Conservation (phyloP, 2,329 filamentous ascomycete species). For the Neonectria magnoliae region DNA sequence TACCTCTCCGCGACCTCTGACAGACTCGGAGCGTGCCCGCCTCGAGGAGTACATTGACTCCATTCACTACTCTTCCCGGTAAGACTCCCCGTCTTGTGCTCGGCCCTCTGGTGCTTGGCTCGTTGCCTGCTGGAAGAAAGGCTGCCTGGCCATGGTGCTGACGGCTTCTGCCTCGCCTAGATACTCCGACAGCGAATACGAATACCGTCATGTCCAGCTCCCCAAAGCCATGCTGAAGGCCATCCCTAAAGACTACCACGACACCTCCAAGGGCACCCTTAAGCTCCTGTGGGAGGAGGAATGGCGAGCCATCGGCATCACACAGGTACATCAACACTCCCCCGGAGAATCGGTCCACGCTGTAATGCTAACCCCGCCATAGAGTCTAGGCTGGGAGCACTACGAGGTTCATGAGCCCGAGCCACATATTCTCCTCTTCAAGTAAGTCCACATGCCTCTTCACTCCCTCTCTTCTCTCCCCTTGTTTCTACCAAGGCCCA, state of each 20-base stretch:
- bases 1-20: slow-evolving; percentile 81
- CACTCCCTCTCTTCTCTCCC: neutral
- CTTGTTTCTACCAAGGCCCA: neutral
- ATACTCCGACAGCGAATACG: slow-evolving; percentile 91
- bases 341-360: neutral
- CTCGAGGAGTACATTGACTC: slow-evolving; percentile 92
- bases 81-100: slow-evolving; percentile 42
- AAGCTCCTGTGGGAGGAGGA: slow-evolving; percentile 99
- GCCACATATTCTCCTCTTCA: slow-evolving; percentile 98
- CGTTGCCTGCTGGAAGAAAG: neutral
- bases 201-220: slow-evolving; percentile 97
- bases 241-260: slow-evolving; percentile 95
- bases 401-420: slow-evolving; percentile 99
- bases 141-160: neutral
- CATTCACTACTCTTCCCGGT: slow-evolving; percentile 96
- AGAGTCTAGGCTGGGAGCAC: slow-evolving; percentile 99
- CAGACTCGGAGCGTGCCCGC: slow-evolving; percentile 81
- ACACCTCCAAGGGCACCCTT: slow-evolving; percentile 86
- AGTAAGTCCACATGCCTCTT: slow-evolving; percentile 68
- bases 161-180: slow-evolving; percentile 57
- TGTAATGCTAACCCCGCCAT: slow-evolving; percentile 34
- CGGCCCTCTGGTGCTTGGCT: slow-evolving; percentile 36
- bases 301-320: slow-evolving; percentile 97
- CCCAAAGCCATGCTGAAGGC: slow-evolving; percentile 98
- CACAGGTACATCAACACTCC: slow-evolving; percentile 72